Evolutionary conservation across 108 stramenopile genomes (phyloP).

Genomic region (Pseudonitzschia delicatissima): DNA sequence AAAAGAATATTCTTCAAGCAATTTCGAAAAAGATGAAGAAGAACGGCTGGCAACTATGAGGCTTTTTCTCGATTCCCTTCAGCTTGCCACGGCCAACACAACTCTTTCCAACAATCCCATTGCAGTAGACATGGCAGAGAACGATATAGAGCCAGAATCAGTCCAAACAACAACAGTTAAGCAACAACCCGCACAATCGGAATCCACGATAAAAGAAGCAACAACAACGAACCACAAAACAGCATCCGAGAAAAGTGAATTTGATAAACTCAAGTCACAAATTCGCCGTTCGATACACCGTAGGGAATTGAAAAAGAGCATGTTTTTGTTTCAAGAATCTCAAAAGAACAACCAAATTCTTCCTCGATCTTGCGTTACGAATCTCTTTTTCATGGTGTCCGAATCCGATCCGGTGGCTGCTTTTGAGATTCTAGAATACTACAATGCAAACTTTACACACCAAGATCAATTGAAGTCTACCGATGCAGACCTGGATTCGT

Average conservation of each 20-base stretch:
- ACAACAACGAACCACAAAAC: background rate
- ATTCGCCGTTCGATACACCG: background rate
- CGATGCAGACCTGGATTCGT: background rate
- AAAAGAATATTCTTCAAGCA: too few species aligned
- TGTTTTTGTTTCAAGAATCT: background rate
- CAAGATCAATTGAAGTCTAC: background rate
- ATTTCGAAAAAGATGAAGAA: background rate
- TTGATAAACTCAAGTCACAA: background rate
- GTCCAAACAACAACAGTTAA: background rate
- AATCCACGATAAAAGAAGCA: background rate
- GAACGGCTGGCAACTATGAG: slow-evolving; percentile 15
- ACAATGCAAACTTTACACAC: background rate
- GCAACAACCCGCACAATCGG: background rate
- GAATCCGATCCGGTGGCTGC: background rate
- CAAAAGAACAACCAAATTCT: background rate
- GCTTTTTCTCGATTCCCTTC: slow-evolving; percentile 22
- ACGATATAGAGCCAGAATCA: background rate
- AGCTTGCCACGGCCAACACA: background rate
- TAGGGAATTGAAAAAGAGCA: background rate
- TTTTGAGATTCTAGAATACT: background rate
- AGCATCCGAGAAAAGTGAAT: background rate
- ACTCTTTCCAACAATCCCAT: background rate
- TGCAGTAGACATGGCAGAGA: background rate
- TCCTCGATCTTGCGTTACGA: background rate
- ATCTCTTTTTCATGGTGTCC: slow-evolving; percentile 10